Base-by-base conservation (phyloP, 108 stramenopile genomes). In the Nitzschia putrida region DNA sequence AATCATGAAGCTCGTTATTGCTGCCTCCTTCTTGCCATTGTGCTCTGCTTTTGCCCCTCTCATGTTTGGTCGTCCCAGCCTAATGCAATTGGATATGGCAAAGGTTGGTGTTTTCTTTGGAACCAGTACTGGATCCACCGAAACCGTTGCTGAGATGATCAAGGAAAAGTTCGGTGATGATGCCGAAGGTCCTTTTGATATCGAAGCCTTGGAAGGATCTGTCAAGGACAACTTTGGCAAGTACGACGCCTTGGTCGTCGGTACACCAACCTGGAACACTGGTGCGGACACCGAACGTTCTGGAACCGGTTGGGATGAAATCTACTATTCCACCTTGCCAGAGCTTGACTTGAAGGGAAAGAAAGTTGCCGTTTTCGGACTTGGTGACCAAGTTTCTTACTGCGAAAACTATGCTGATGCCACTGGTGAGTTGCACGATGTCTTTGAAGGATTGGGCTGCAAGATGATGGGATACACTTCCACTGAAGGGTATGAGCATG, bases 291-390 rank as follows among this genome's bases (percentile, higher is more conserved):
- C 64, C 18, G 88, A 92, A 67, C 80, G 94, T 24, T 82, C 80
- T n/a, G 93, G 93, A 16, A 92, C 90, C 42, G 90, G 89, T n/a
- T 94, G 93, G 93, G 93, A 94, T 76, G 93, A 92, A 69, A 73
- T 94, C 21, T 94, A 95, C 66, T 92, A 92, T 56, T 59, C 64
- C 4, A 77, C 82, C 50, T 80, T 95, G 80, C 66, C 76, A 52
- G 77, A 80, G 8, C 73, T 92, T 29, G 52, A 72, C 25, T 23
- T 83, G 26, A 56, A 74, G 12, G 91, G 88, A 4, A 95, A 92
- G 64, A 91, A 90, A 53, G 91, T 95, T 8, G 94, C 88, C 14
- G 90, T 95, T 11, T 95, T 95, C 72, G 94, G 94, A 34, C 69
- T 89, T 25, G 94, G 94, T 29, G 94, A 95, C 69, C 82, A 82